These are phyloP conservation scores for Lentinula guzmanii DNA, from an alignment of 768 basidiomycete genomes.

Conservation along the genomic window DNA sequence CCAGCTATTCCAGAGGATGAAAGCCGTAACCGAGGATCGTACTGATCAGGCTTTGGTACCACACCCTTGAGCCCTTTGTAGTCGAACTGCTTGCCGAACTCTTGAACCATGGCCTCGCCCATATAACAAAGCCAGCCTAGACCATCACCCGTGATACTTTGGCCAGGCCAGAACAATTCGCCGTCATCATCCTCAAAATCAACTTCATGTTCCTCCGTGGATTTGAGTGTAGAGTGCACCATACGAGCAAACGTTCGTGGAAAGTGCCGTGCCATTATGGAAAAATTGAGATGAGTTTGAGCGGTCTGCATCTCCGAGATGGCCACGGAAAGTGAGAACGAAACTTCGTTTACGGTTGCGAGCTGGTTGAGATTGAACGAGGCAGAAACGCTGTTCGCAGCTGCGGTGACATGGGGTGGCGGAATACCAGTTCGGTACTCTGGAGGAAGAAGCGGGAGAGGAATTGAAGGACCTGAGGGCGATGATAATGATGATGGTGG, in stretches of 20 bases:
- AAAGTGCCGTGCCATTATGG: conserved; percentile 64
- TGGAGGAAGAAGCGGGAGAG: conserved; percentile 15
- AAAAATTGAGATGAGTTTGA: conserved; percentile 54
- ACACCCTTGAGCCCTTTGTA: conserved; percentile 69
- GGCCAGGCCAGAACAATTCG: conserved; percentile 81
- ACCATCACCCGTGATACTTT: conserved; percentile 67
- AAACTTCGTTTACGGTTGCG: conserved; percentile 36
- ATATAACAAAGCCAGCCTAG: conserved; percentile 84
- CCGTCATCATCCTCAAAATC: conserved; percentile 84
- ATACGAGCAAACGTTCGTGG: conserved; percentile 73
- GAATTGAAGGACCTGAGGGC: conserved; percentile 28
- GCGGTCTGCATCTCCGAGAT: conserved; percentile 43
- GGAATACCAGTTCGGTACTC: conserved; percentile 14
- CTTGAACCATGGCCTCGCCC: conserved; percentile 82
- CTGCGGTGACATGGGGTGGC: conserved; percentile 34
- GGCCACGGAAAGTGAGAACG: conserved; percentile 30
- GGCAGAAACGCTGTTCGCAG: conserved; percentile 37
- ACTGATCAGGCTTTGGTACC: conserved; percentile 56
- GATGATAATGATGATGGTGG: conserved; percentile 16
- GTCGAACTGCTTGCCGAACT: conserved; percentile 70
- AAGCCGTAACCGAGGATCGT: neutral
- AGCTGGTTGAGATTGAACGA: conserved; percentile 38
- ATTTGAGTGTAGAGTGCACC: conserved; percentile 54
- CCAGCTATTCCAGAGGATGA: neutral
- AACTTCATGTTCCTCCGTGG: conserved; percentile 70